A percentile compares a stretch with the other conserved stretches of the same genome.
These are phyloP conservation scores for Chenopodium album DNA, from an alignment of 148 eudicot species.

Conservation along the genomic window DNA sequence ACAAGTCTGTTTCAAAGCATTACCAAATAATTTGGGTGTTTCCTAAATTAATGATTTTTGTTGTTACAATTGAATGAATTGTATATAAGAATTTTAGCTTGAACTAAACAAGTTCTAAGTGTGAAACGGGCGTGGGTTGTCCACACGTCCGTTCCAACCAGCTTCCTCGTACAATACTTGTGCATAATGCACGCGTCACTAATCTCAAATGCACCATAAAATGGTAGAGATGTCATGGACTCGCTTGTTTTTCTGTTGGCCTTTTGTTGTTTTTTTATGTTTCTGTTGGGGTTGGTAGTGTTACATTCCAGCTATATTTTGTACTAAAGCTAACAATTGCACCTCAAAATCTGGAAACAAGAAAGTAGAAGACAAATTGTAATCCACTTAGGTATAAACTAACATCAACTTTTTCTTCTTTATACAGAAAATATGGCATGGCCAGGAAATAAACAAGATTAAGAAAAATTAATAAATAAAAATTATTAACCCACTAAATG, in stretches of 20 bases:
- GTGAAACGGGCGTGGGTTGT: too few species aligned
- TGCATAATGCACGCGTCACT: too few species aligned
- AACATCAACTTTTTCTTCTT: conserved; percentile 26
- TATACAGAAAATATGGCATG: conserved; percentile 21
- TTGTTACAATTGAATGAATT: too few species aligned
- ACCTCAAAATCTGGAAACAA: conserved; percentile 36
- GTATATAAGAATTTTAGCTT: too few species aligned
- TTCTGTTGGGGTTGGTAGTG: conserved; percentile 13
- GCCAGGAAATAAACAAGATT: background rate
- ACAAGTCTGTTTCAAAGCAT: background rate
- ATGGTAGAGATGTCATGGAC: background rate
- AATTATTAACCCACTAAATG: background rate
- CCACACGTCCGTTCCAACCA: too few species aligned
- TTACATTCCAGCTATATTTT: conserved; percentile 1
- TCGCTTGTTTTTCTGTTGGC: background rate
- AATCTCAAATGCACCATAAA: background rate
- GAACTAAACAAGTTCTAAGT: too few species aligned
- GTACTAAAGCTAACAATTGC: conserved; percentile 6
- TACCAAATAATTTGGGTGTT: background rate
- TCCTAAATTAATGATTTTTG: background rate
- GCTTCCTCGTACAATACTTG: too few species aligned
- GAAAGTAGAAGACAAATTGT: conserved; percentile 11
- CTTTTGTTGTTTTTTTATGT: background rate
- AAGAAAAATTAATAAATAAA: conserved; percentile 1
- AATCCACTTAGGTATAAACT: conserved; percentile 24